Conservation (phyloP, 495 filamentous ascomycete species). For the Aspergillus nidulans region DNA sequence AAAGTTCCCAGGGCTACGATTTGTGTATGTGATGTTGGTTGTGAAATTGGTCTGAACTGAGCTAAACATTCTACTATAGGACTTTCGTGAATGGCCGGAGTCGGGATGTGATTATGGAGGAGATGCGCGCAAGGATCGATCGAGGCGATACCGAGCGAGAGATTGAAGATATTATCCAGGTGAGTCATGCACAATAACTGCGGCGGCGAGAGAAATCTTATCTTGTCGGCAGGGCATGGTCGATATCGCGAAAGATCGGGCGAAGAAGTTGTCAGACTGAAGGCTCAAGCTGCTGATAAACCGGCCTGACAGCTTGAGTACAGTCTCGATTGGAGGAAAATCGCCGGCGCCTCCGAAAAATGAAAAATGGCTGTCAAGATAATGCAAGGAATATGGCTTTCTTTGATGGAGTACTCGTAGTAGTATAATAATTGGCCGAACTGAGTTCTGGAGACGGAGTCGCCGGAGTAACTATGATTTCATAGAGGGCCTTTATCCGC, state of each 20-base stretch:
- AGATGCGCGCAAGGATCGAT: constrained; percentile 76
- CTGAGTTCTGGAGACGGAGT: not conserved
- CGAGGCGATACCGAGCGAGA: constrained; percentile 63
- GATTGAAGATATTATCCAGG: constrained; percentile 71
- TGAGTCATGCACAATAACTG: constrained; percentile 24
- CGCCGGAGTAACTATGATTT: constrained; percentile 1
- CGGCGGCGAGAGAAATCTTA: not conserved
- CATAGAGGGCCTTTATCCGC: not conserved
- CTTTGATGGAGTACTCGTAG: too few species aligned
- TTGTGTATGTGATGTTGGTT: constrained; percentile 58
- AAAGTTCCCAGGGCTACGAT: constrained; percentile 76
- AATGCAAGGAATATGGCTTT: too few species aligned
- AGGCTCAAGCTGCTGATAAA: constrained; percentile 1
- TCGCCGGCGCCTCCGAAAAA: not conserved
- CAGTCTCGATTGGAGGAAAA: constrained; percentile 1
- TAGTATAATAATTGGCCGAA: not conserved
- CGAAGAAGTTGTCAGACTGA: constrained; percentile 39
- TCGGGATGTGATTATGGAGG: constrained; percentile 69
- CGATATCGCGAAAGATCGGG: constrained; percentile 64
- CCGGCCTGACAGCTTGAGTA: not conserved
- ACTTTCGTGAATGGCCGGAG: constrained; percentile 85
- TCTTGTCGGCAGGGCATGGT: constrained; percentile 58
- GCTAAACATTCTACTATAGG: constrained; percentile 27
- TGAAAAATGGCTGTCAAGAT: not conserved
- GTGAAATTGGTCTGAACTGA: not conserved